A percentile compares a stretch with the other conserved stretches of the same genome.
Evolutionary conservation across 306 rosid species (phyloP).

Genomic region (Fragaria iinumae): DNA sequence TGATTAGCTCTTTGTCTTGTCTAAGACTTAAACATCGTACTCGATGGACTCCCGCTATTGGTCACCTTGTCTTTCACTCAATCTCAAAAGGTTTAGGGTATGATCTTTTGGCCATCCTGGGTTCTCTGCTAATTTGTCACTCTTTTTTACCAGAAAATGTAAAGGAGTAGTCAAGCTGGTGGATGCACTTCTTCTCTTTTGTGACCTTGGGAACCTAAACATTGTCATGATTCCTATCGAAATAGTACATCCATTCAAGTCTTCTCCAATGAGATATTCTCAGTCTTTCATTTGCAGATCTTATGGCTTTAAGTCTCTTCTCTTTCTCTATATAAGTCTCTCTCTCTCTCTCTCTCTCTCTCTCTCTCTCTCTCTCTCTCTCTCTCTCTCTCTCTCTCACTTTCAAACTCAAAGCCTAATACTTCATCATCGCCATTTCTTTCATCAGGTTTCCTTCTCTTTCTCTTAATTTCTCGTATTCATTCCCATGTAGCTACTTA

Average conservation of each 20-base stretch:
- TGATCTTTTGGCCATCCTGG: constrained; percentile 55
- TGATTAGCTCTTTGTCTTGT: not conserved
- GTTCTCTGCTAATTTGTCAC: constrained; percentile 39
- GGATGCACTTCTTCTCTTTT: not conserved
- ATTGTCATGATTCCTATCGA: not conserved
- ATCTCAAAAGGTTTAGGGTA: constrained; percentile 36
- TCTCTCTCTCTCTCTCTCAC: constrained; percentile 7
- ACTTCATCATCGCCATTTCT: constrained; percentile 23
- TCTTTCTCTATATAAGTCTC: too few species aligned
- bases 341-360: not conserved
- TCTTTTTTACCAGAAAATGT: constrained; percentile 30
- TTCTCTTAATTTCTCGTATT: not conserved
- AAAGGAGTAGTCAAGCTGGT: not conserved
- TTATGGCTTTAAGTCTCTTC: constrained; percentile 16
- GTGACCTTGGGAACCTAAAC: not conserved
- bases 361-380: constrained; percentile 4
- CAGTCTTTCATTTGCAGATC: constrained; percentile 36
- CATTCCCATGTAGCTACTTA: not conserved
- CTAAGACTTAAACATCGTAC: constrained; percentile 12
- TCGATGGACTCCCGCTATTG: constrained; percentile 37
- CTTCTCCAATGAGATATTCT: constrained; percentile 43
- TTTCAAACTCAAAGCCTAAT: constrained; percentile 22
- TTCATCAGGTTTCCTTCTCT: constrained; percentile 27
- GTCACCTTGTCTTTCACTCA: constrained; percentile 35
- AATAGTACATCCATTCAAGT: not conserved